A percentile compares a stretch with the other conserved stretches of the same genome.
phyloP scores from a whole-genome alignment of 345 rosid species.

The Carallia brachiata region DNA sequence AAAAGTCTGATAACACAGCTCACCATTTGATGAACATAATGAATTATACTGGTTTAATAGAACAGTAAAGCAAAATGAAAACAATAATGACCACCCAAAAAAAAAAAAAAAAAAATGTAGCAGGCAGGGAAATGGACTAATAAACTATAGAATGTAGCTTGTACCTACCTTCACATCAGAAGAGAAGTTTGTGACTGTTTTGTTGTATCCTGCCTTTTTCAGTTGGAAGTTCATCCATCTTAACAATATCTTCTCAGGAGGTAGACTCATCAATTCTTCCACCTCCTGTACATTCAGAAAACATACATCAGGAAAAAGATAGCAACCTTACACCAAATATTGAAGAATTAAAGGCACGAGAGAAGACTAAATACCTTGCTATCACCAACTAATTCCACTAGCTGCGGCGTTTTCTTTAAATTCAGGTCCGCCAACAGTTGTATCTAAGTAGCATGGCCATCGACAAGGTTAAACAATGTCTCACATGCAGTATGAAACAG shows the following conservation, averaged over 20 bases:
- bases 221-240: slow-evolving; percentile 99
- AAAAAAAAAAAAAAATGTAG: background rate
- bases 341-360: background rate
- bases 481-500: background rate
- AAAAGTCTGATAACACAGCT: background rate
- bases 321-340: background rate
- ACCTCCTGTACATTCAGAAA: slow-evolving; percentile 58
- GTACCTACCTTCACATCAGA: slow-evolving; percentile 82
- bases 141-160: background rate
- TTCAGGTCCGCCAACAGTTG: slow-evolving; percentile 97
- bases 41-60: background rate
- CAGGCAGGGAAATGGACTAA: background rate
- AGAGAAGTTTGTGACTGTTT: slow-evolving; percentile 81
- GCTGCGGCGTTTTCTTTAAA: slow-evolving; percentile 95
- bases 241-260: slow-evolving; percentile 93
- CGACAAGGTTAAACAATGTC: slow-evolving; percentile 18
- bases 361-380: slow-evolving; percentile 49
- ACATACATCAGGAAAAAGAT: slow-evolving; percentile 1
- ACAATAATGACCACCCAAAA: no score
- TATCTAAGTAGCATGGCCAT: slow-evolving; percentile 48
- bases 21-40: background rate
- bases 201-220: slow-evolving; percentile 74
- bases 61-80: background rate
- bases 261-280: slow-evolving; percentile 97
- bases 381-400: slow-evolving; percentile 86